Conservation (phyloP, 148 eudicot species). For the Chenopodium suecicum region DNA sequence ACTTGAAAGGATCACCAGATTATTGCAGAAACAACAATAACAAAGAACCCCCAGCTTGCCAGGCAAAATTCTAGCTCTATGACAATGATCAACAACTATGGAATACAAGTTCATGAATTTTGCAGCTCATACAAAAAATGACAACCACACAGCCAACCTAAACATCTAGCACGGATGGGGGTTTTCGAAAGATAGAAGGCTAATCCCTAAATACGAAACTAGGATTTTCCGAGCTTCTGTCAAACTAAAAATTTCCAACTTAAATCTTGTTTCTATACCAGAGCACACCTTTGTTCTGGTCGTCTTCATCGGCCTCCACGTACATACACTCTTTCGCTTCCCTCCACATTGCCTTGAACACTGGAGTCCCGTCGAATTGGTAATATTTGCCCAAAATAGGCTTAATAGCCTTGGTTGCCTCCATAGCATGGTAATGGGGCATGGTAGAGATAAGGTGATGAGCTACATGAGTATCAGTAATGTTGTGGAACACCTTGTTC, state of each 20-base stretch:
- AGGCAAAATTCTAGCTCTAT: neutral
- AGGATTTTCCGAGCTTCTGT: constrained; percentile 8
- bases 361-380: constrained; percentile 61
- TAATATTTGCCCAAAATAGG: constrained; percentile 74
- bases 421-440: constrained; percentile 95
- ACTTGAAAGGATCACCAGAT: constrained; percentile 3
- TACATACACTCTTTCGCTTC: constrained; percentile 82
- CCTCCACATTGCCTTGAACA: constrained; percentile 65
- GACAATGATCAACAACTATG: constrained; percentile 7
- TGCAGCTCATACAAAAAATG: neutral
- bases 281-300: constrained; percentile 58
- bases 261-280: constrained; percentile 79
- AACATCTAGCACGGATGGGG: constrained; percentile 2
- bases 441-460: constrained; percentile 86
- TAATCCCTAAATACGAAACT: neutral
- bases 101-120: neutral
- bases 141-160: constrained; percentile 1
- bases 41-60: constrained; percentile 10
- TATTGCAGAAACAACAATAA: constrained; percentile 19
- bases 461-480: constrained; percentile 79
- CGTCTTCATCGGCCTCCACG: constrained; percentile 60
- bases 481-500: constrained; percentile 82
- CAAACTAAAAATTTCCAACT: neutral
- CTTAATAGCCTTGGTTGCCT: constrained; percentile 81
- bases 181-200: neutral